These are phyloP conservation scores for Chaetomiaceae sp. DNA, from an alignment of 2,329 filamentous ascomycete species.

Conservation along the genomic window DNA sequence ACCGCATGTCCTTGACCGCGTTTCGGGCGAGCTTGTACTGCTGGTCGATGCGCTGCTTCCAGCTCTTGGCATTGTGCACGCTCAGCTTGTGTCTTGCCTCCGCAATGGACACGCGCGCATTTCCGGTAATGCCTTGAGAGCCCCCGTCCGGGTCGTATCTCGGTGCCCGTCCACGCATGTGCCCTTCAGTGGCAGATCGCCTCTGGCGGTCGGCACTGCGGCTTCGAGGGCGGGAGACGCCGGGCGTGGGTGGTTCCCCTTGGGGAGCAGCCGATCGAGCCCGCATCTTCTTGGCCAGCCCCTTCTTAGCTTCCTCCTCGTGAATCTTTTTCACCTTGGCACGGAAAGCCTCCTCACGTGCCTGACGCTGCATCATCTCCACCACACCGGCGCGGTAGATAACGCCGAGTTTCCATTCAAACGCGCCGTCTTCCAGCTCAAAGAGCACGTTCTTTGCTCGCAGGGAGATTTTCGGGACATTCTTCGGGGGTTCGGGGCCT, in stretches of 20 bases:
- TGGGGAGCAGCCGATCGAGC: slow-evolving; percentile 47
- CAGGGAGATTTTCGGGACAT: slow-evolving; percentile 78
- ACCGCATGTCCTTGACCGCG: slow-evolving; percentile 72
- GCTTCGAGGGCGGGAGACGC: slow-evolving; percentile 42
- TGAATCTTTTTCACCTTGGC: slow-evolving; percentile 81
- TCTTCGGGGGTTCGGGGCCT: slow-evolving; percentile 75
- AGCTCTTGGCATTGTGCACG: slow-evolving; percentile 78
- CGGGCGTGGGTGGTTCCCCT: slow-evolving; percentile 29
- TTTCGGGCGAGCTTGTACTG: slow-evolving; percentile 62
- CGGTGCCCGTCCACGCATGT: slow-evolving; percentile 40
- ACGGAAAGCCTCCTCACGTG: slow-evolving; percentile 82
- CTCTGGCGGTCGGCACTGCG: slow-evolving; percentile 48
- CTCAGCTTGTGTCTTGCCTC: slow-evolving; percentile 73
- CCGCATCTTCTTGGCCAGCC: slow-evolving; percentile 47
- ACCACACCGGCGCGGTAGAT: slow-evolving; percentile 86
- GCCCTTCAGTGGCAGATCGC: slow-evolving; percentile 29
- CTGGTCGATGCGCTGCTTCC: slow-evolving; percentile 84
- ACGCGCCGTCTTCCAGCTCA: slow-evolving; percentile 90
- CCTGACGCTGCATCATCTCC: slow-evolving; percentile 84
- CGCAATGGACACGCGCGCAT: slow-evolving; percentile 64
- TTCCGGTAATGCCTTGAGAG: slow-evolving; percentile 60
- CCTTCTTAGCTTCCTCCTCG: slow-evolving; percentile 58
- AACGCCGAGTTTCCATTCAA: slow-evolving; percentile 93
- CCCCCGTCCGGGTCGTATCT: slow-evolving; percentile 77
- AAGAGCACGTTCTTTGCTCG: slow-evolving; percentile 78